Evolutionary conservation across 1,284 basidiomycete species (phyloP).

Genomic region (Marasmius tenuissimus): DNA sequence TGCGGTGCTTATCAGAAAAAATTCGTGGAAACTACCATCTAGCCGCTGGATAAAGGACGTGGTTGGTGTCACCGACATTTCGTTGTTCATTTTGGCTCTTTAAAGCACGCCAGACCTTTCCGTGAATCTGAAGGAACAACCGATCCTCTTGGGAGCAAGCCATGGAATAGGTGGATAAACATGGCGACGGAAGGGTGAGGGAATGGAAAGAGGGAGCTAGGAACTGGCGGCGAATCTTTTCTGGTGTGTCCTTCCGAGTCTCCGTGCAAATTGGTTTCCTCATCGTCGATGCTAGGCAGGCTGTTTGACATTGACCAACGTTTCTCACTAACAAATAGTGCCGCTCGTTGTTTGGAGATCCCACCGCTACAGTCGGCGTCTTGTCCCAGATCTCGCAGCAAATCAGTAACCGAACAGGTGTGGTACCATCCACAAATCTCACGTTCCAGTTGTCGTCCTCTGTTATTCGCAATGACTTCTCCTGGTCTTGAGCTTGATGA

Average conservation of each 20-base stretch:
- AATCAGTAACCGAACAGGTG: neutral
- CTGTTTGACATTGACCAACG: neutral
- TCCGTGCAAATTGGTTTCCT: neutral
- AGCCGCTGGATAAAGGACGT: too few species aligned
- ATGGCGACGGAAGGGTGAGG: neutral
- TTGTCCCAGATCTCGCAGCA: neutral
- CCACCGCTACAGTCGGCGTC: neutral
- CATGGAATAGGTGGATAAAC: neutral
- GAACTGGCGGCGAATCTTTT: neutral
- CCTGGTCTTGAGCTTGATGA: conserved; percentile 7
- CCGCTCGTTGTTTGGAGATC: neutral
- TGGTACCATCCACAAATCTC: neutral
- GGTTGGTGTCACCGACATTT: too few species aligned
- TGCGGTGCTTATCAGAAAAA: too few species aligned
- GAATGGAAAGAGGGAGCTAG: neutral
- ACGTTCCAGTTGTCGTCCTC: neutral
- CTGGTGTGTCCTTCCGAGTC: neutral
- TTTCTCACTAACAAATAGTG: conserved; percentile 1
- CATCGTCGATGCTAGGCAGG: neutral
- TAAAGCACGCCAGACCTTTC: too few species aligned
- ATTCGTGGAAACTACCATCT: too few species aligned
- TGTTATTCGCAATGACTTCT: neutral
- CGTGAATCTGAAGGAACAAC: too few species aligned
- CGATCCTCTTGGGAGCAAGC: neutral
- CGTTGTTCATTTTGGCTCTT: too few species aligned